phyloP scores from a whole-genome alignment of 2,329 filamentous ascomycete species.

The Aspergillus amoenus region DNA sequence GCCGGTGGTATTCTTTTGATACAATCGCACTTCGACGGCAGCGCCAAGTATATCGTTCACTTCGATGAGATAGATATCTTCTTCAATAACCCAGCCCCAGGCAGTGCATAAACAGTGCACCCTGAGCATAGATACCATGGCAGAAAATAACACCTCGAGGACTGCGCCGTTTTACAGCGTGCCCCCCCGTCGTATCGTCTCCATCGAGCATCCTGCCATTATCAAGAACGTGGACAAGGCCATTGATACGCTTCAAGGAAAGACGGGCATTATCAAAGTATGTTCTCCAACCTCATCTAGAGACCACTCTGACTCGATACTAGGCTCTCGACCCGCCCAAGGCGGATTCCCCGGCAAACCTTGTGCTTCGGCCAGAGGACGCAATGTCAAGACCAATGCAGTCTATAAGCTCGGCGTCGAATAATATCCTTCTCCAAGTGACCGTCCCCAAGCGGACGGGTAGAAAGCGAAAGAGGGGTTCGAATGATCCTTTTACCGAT shows the following conservation, averaged over 20 bases:
- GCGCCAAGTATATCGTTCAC: too few relatives aligned
- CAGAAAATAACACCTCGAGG: slow-evolving; percentile 20
- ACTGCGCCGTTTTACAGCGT: slow-evolving; percentile 53
- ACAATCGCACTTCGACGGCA: too few relatives aligned
- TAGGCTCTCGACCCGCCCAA: slow-evolving; percentile 49
- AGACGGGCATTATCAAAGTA: slow-evolving; percentile 55
- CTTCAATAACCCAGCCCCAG: not conserved
- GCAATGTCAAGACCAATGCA: slow-evolving; percentile 74
- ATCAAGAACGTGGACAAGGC: slow-evolving; percentile 64
- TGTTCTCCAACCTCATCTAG: not conserved
- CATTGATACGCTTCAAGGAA: slow-evolving; percentile 61
- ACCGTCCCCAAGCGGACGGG: slow-evolving; percentile 85
- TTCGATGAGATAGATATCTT: too few relatives aligned
- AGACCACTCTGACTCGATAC: not conserved
- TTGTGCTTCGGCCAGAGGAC: slow-evolving; percentile 80
- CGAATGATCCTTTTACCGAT: slow-evolving; percentile 62
- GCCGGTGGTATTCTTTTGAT: too few relatives aligned
- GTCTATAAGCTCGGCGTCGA: slow-evolving; percentile 72
- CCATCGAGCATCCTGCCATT: slow-evolving; percentile 67
- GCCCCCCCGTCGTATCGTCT: slow-evolving; percentile 54
- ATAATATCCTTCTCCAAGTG: slow-evolving; percentile 83
- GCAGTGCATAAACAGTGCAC: not conserved
- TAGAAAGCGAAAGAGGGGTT: slow-evolving; percentile 79
- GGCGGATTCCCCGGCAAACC: slow-evolving; percentile 54
- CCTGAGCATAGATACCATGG: slow-evolving; percentile 18